A percentile compares a stretch with the other conserved stretches of the same genome.
These are phyloP conservation scores for Ormosia semicastrata DNA, from an alignment of 306 rosid genomes.

Conservation along the genomic window DNA sequence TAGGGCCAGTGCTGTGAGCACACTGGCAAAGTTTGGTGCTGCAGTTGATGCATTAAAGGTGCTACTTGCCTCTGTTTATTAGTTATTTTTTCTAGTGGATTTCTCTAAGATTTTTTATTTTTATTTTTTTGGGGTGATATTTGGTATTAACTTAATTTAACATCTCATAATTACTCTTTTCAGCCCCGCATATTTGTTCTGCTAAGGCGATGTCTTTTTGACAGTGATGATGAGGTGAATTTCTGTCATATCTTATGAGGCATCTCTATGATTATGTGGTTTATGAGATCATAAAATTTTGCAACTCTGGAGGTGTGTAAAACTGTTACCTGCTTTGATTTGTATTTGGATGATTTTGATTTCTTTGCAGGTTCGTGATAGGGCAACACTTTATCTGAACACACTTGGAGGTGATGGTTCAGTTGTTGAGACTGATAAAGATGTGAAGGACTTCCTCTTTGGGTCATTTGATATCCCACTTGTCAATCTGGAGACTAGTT, in stretches of 20 bases:
- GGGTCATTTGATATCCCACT: slow-evolving; percentile 90
- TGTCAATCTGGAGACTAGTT: slow-evolving; percentile 81
- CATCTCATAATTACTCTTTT: slow-evolving; percentile 19
- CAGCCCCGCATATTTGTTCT: slow-evolving; percentile 94
- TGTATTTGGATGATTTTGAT: slow-evolving; percentile 10
- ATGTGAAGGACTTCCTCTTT: slow-evolving; percentile 72
- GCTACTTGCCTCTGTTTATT: slow-evolving; percentile 9
- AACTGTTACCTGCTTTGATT: slow-evolving; percentile 4
- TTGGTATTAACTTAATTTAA: slow-evolving; percentile 25
- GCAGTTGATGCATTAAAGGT: slow-evolving; percentile 86
- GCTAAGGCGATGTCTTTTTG: slow-evolving; percentile 87
- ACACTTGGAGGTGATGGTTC: slow-evolving; percentile 81
- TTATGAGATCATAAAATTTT: slow-evolving; percentile 11
- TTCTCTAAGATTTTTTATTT: not conserved
- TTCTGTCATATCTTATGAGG: slow-evolving; percentile 19
- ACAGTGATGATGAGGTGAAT: slow-evolving; percentile 94
- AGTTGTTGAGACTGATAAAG: slow-evolving; percentile 69
- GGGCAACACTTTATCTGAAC: slow-evolving; percentile 89
- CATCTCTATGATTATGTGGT: slow-evolving; percentile 7
- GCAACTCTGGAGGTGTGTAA: not conserved
- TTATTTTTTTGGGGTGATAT: not conserved
- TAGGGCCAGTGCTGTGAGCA: slow-evolving; percentile 97
- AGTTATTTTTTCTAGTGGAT: slow-evolving; percentile 7
- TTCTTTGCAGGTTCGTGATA: slow-evolving; percentile 84
- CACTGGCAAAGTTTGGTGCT: slow-evolving; percentile 96